phyloP scores from a whole-genome alignment of 495 filamentous ascomycete species.

The Neurospora sp. region DNA sequence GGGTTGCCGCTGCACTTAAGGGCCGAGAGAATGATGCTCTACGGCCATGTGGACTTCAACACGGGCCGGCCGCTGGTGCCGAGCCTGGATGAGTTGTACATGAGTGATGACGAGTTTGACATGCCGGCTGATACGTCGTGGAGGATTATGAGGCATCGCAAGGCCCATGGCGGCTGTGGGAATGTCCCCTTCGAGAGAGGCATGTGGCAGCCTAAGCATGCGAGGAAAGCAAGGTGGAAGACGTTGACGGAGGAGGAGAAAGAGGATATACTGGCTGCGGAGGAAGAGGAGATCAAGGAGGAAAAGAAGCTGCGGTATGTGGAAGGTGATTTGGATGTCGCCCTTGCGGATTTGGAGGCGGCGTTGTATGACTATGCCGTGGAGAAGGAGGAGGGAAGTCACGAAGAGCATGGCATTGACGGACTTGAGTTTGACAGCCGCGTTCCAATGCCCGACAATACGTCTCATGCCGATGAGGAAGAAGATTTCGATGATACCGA shows the following conservation, averaged over 20 bases:
- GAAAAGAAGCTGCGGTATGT: not conserved
- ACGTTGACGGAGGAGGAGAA: constrained; percentile 15
- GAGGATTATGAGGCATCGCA: constrained; percentile 2
- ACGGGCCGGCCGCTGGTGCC: constrained; percentile 30
- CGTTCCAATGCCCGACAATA: not conserved
- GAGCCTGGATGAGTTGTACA: constrained; percentile 34
- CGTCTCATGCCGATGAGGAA: not conserved
- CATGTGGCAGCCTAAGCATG: constrained; percentile 27
- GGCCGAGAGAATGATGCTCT: constrained; percentile 40
- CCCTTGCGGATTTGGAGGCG: not conserved
- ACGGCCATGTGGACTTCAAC: constrained; percentile 40
- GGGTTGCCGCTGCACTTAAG: constrained; percentile 35
- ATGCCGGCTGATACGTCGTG: constrained; percentile 2
- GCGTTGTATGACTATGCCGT: not conserved
- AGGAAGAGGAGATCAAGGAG: constrained; percentile 5
- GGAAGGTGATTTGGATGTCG: not conserved
- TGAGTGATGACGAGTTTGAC: constrained; percentile 28
- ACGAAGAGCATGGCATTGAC: not conserved
- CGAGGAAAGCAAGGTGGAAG: constrained; percentile 23
- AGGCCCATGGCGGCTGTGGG: constrained; percentile 16
- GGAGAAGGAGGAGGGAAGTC: not conserved
- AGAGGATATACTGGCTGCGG: constrained; percentile 14
- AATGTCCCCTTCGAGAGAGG: constrained; percentile 20
- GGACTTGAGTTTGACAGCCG: not conserved
- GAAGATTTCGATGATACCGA: not conserved